Conservation (phyloP, 495 filamentous ascomycete genomes). For the Penicillium lagena region DNA sequence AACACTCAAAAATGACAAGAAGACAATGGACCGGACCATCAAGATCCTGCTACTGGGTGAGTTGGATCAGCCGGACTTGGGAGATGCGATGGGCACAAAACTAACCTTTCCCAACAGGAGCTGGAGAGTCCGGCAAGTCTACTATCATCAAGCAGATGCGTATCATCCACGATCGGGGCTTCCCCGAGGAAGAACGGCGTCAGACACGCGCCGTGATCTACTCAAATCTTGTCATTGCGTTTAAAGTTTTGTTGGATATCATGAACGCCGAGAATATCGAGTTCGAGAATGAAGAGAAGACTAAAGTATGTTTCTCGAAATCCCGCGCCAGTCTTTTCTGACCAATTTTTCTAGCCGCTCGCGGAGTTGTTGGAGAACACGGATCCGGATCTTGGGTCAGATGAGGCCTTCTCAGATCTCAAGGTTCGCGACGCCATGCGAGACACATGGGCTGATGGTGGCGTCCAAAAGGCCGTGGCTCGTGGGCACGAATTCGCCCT, state of each 20-base stretch:
- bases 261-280: slow-evolving; percentile 82
- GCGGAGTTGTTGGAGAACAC: slow-evolving; percentile 29
- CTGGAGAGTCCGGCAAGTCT: slow-evolving; percentile 96
- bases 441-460: slow-evolving; percentile 74
- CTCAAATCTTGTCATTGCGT: slow-evolving; percentile 81
- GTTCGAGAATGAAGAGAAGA: slow-evolving; percentile 63
- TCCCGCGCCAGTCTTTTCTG: background rate
- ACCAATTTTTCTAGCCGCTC: slow-evolving; percentile 12
- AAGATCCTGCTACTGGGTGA: slow-evolving; percentile 78
- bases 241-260: slow-evolving; percentile 84
- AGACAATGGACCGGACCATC: slow-evolving; percentile 69
- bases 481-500: slow-evolving; percentile 95
- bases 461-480: slow-evolving; percentile 77
- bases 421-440: slow-evolving; percentile 72
- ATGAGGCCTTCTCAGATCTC: slow-evolving; percentile 61
- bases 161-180: slow-evolving; percentile 91
- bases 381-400: slow-evolving; percentile 70
- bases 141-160: slow-evolving; percentile 99
- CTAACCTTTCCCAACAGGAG: slow-evolving; percentile 50
- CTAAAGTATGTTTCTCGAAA: slow-evolving; percentile 50
- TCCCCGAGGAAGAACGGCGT: slow-evolving; percentile 82
- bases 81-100: background rate
- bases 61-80: slow-evolving; percentile 15
- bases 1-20: slow-evolving; percentile 73
- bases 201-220: slow-evolving; percentile 95